Evolutionary conservation across 345 rosid species (phyloP), one percentile per base, ranked within the genome.

Genomic region (Lepidium didymum): DNA sequence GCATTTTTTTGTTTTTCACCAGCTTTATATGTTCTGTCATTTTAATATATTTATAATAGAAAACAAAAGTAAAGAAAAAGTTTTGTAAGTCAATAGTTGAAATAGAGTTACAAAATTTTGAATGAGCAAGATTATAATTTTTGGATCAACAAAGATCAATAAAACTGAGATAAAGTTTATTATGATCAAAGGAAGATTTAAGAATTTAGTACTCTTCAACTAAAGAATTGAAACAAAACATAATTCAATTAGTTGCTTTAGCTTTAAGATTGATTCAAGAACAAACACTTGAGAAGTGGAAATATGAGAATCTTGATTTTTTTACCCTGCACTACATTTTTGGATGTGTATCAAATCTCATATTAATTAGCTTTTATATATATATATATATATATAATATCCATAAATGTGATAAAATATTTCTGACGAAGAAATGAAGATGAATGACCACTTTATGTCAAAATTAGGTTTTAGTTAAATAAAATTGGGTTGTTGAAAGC

Each of bases 401-500:
- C 19, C 35, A 33, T 7, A 56, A 65, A 65, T 56, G 71, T 57
- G 61, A 64, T 33, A 33, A 27, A 49, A 57, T 31, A 8, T 42
- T 40, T 57, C 18, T 11, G 41, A 49, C 19, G 11, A 12, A 12
- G 36, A 65, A 52, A 35, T 34, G 46, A 59, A 73, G 15, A 50
- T 59, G 52, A 43, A 23, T 34, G 52, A 6, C 46, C 31, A 59
- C 56, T 67, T 57, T 57, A 23, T 50, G 34, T 33, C 46, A 41
- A 50, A 40, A 50, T 34, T 34, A 58, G n/a, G 67, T 42, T 59
- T 18, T 31, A 49, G 10, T 10, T 27, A 13, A 1, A 11, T 31
- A 56, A 7, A 56, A 64, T 21, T 41, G 67, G 56, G 72, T 66
- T 41, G 72, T 43, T 73, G 72, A 59, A 73, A 74, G 68, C 72